Conservation (phyloP, 805 yeast species). For the Wickerhamomyces hampshirensis region DNA sequence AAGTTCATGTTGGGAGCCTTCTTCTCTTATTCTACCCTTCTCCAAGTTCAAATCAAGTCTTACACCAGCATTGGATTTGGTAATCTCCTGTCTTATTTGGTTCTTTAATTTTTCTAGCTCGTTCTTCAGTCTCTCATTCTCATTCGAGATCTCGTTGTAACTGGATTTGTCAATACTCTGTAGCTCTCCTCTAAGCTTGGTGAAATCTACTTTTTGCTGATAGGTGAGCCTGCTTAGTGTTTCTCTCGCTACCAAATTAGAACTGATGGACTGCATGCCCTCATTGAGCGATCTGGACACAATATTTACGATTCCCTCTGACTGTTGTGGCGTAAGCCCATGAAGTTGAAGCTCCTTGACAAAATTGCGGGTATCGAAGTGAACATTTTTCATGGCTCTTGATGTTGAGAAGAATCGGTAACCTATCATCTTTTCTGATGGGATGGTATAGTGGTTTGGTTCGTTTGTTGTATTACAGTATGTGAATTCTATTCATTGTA, state of each 20-base stretch:
- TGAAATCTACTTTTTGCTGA: conserved; percentile 95
- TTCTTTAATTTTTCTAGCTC: conserved; percentile 86
- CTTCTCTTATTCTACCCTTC: conserved; percentile 94
- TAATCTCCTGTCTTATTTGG: conserved; percentile 83
- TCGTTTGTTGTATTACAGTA: not conserved
- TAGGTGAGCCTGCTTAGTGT: conserved; percentile 79
- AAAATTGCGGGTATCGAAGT: conserved; percentile 25
- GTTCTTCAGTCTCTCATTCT: conserved; percentile 77
- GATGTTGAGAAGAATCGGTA: not conserved
- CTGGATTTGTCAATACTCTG: conserved; percentile 86
- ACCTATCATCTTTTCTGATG: not conserved
- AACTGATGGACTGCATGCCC: conserved; percentile 69
- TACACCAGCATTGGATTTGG: conserved; percentile 85
- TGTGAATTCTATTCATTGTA: no score
- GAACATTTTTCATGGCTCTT: conserved; percentile 7
- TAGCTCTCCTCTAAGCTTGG: conserved; percentile 87
- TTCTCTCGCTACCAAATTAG: conserved; percentile 81
- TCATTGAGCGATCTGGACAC: conserved; percentile 74
- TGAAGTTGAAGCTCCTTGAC: conserved; percentile 35
- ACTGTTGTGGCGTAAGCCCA: conserved; percentile 73
- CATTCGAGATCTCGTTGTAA: conserved; percentile 73
- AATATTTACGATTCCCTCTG: conserved; percentile 72
- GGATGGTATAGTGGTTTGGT: conserved; percentile 4
- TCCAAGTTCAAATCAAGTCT: conserved; percentile 87
- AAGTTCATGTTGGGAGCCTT: conserved; percentile 85